A percentile compares a stretch with the other conserved stretches of the same genome.
These are phyloP conservation scores for Pseudocercospora fuligena DNA, from an alignment of 2,329 filamentous ascomycete genomes.

Conservation along the genomic window DNA sequence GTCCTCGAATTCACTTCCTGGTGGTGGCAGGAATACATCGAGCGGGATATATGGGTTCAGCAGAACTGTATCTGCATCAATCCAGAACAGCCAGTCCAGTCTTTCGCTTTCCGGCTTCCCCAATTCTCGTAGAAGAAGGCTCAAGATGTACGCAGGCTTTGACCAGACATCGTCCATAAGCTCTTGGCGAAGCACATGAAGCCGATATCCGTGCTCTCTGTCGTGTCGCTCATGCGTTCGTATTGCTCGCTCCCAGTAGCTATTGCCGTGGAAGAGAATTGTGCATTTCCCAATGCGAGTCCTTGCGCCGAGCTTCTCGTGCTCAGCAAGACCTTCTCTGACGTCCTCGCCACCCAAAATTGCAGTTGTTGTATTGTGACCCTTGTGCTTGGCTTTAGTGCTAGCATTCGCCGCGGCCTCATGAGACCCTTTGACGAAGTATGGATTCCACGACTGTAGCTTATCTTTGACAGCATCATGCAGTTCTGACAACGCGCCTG, in stretches of 20 bases:
- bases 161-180: constrained; percentile 52
- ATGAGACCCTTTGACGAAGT: constrained; percentile 18
- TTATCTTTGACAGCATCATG: constrained; percentile 41
- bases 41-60: constrained; percentile 50
- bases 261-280: constrained; percentile 45
- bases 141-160: constrained; percentile 52
- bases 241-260: constrained; percentile 49
- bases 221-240: constrained; percentile 49
- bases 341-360: constrained; percentile 29
- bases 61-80: constrained; percentile 52
- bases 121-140: constrained; percentile 46
- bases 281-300: constrained; percentile 46
- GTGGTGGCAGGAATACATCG: constrained; percentile 47
- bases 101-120: constrained; percentile 45
- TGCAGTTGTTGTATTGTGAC: constrained; percentile 1
- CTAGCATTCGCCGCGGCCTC: background rate
- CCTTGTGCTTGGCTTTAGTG: background rate
- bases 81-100: constrained; percentile 52
- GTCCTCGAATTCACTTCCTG: constrained; percentile 40
- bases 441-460: constrained; percentile 38
- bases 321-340: constrained; percentile 33
- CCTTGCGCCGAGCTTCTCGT: constrained; percentile 38
- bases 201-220: constrained; percentile 47
- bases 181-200: constrained; percentile 48
- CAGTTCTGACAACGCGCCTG: constrained; percentile 40